Evolutionary conservation across 768 basidiomycete species (phyloP), one percentile per base, ranked within the genome.

Genomic region (Agaricus blazei): DNA sequence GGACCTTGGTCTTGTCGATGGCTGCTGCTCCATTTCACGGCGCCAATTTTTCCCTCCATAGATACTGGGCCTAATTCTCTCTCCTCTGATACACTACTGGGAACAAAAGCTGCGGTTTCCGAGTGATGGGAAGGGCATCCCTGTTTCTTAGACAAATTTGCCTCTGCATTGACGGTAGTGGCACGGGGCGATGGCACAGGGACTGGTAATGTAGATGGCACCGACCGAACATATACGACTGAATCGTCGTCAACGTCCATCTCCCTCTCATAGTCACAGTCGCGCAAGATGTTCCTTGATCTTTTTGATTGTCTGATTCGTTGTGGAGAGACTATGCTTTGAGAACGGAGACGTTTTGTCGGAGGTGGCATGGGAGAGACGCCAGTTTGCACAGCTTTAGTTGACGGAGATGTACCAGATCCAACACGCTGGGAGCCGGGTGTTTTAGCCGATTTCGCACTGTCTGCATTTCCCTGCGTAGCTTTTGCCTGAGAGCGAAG

Each of bases 41-140:
- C 63, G 14, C n/a, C n/a, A 44, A 28, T 26, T 14, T 56, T 48
- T 41, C 52, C 53, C 5, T 26, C 64, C 37, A 40, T 60, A 61
- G n/a, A 31, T 37, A 70, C 70, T 7, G 72, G 51, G 43, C 65
- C 66, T 47, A 85, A 68, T 59, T 87, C 85, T 45, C 76, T 70
- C 63, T 87, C 87, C 58, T 85, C 82, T 47, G 84, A 85, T 65
- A 85, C 81, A 60, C 85, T 87, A 46, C 83, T 86, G 23, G 81
- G 83, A 7, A 87, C 72, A 19, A 81, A 63, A 29, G 74, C 69
- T 26, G 65, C 64, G 42, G 58, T 56, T 50, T 66, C 64, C 54
- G 57, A 53, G 50, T 59, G 67, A 45, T 63, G 58, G 1, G 62
- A 64, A 28, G 64, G 60, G 6, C 75, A 70, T 24, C 73, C 62